Evolutionary conservation across 164 flowering plant genomes (phyloP), one percentile per base, ranked within the genome.

Genomic region (Nymphaea thermarum): DNA sequence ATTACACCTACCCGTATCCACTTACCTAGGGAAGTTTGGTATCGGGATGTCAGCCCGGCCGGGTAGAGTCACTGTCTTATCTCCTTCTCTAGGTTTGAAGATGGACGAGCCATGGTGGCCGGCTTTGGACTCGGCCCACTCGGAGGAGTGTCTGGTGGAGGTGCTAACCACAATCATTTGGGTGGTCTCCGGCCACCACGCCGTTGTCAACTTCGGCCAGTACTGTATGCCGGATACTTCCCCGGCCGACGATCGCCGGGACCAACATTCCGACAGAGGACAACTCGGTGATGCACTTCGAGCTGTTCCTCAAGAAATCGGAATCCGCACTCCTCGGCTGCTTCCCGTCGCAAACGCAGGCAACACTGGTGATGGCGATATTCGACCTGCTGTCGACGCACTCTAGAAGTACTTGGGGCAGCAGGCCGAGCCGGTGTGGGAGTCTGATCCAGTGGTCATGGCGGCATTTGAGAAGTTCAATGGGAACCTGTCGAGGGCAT

Each of bases 171-270:
- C 71, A 42, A 72, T 81, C 43, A 77, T 81, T 42, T 78, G 80
- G 80, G 80, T 78, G 8, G 44, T 64, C 42, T 68, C 80, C 3
- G 78, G 67, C 78, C 78, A 75, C 66, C 80, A 78, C 36, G 80
- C 80, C 2, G 76, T 76, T n/a, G 76, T 72, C 55, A 77, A 77
- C 71, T 78, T 78, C 60, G 78, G 78, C 17, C 81, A 78, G 65
- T 78, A 78, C 62, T 17, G 14, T 78, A 68, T 18, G 78, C 57
- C 0, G 81, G 81, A 0, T 78, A 75, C 67, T 78, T 93, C 97
- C 1, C 71, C 74, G 95, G 66, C 91, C 97, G 0, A 84, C 91
- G 3, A 79, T 79, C 17, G 80, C 87, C 0, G 68, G 97, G 57
- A 74, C 47, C 8, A 82, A 75, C 3, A 80, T 91, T 82, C 93